Conservation (phyloP, 2,329 filamentous ascomycete species). For the Penicillium sp. region DNA sequence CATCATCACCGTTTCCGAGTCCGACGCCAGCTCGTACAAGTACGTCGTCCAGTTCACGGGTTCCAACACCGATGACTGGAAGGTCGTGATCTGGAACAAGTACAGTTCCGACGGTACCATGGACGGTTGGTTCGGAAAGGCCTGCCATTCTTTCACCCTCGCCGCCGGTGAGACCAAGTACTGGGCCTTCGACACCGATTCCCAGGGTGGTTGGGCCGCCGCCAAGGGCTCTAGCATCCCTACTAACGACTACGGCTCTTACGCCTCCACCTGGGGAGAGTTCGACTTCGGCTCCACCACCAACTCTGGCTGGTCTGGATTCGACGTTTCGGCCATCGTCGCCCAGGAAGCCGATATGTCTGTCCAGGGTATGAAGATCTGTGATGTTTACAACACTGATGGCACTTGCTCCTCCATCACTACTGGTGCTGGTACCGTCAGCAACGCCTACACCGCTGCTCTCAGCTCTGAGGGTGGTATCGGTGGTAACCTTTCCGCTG, state of each 20-base stretch:
- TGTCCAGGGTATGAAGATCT: conserved; percentile 41
- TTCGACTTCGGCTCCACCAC: conserved; percentile 33
- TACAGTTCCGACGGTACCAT: conserved; percentile 34
- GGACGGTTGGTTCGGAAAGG: conserved; percentile 38
- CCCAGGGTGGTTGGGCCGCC: conserved; percentile 37
- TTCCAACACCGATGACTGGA: conserved; percentile 33
- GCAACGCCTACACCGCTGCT: conserved; percentile 33
- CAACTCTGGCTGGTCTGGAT: conserved; percentile 35
- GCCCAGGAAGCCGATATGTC: conserved; percentile 31
- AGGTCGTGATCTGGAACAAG: conserved; percentile 44
- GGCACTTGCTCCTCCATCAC: conserved; percentile 34
- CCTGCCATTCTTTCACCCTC: conserved; percentile 33
- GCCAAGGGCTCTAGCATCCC: conserved; percentile 26
- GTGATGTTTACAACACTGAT: conserved; percentile 18
- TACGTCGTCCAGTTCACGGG: conserved; percentile 38
- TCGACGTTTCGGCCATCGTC: conserved; percentile 37
- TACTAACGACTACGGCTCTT: conserved; percentile 27
- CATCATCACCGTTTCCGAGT: conserved; percentile 36
- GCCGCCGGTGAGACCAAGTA: conserved; percentile 36
- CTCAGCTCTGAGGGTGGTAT: conserved; percentile 32
- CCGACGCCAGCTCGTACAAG: conserved; percentile 34
- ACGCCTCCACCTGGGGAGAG: conserved; percentile 37
- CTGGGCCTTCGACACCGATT: conserved; percentile 38
- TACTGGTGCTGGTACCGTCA: conserved; percentile 20
- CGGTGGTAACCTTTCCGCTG: conserved; percentile 32